Percentiles rank a stretch among this genome's conserved stretches.
Conservation (phyloP, 2,329 filamentous ascomycete genomes). For the Chaetomium olivaceum region DNA sequence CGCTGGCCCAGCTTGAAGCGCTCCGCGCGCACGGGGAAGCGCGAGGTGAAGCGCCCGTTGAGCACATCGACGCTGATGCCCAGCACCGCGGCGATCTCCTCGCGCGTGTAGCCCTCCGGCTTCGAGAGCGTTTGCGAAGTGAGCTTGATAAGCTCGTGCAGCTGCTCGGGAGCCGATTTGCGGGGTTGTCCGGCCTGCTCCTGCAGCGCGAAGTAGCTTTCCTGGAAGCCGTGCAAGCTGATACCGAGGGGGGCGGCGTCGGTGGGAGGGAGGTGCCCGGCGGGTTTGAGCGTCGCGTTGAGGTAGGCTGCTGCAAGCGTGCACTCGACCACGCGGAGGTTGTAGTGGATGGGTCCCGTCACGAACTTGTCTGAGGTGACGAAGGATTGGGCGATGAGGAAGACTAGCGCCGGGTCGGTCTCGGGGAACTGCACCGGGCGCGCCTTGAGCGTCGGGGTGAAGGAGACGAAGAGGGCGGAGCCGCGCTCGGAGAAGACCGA, state of each 20-base stretch:
- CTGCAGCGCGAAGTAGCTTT: conserved; percentile 68
- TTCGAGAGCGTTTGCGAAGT: conserved; percentile 71
- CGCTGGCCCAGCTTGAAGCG: conserved; percentile 85
- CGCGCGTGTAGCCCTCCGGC: conserved; percentile 82
- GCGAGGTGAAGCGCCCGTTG: conserved; percentile 76
- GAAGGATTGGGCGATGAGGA: conserved; percentile 93
- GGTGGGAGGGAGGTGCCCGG: conserved; percentile 60
- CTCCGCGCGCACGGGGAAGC: conserved; percentile 85
- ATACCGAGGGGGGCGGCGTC: conserved; percentile 83
- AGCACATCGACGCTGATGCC: conserved; percentile 69
- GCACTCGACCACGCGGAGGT: conserved; percentile 93
- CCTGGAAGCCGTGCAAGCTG: conserved; percentile 83
- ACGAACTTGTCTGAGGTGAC: conserved; percentile 93
- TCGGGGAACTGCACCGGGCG: conserved; percentile 79
- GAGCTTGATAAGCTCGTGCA: conserved; percentile 70
- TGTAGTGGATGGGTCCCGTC: conserved; percentile 92
- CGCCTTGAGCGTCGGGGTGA: conserved; percentile 75
- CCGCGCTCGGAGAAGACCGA: conserved; percentile 90
- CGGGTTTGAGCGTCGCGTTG: conserved; percentile 59
- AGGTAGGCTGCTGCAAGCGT: conserved; percentile 77
- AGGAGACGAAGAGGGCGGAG: conserved; percentile 86
- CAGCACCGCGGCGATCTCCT: conserved; percentile 76
- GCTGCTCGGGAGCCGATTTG: conserved; percentile 58
- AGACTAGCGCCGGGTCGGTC: conserved; percentile 79
- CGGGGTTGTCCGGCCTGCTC: conserved; percentile 40